Evolutionary conservation across 352 stramenopile species (phyloP).

Genomic region (Thalassiosira livingstoniorum): DNA sequence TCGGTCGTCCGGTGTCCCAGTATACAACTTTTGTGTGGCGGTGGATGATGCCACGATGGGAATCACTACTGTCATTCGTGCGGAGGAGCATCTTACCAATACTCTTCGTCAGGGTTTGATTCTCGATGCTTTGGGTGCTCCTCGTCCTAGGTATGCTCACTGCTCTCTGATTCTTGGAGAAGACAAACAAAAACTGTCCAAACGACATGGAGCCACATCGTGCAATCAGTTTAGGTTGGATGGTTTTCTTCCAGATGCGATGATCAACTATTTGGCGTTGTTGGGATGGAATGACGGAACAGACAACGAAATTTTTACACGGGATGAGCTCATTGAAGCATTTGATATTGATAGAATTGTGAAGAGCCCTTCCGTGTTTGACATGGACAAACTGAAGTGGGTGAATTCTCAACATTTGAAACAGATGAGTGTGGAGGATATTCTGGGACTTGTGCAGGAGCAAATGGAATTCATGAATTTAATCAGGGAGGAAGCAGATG

Average conservation of each 20-base stretch:
- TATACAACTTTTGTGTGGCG: constrained; percentile 93
- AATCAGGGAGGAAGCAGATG: constrained; percentile 63
- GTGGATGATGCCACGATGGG: constrained; percentile 97
- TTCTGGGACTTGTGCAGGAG: constrained; percentile 80
- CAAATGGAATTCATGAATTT: constrained; percentile 77
- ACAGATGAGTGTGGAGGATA: constrained; percentile 76
- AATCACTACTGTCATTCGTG: constrained; percentile 97
- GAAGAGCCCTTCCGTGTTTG: constrained; percentile 88
- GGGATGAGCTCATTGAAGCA: constrained; percentile 91
- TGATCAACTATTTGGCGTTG: constrained; percentile 98
- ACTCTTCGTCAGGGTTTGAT: constrained; percentile 88
- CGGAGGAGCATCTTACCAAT: constrained; percentile 92
- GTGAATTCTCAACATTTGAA: constrained; percentile 88
- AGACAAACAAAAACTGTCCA: constrained; percentile 98
- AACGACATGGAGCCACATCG: constrained; percentile 96
- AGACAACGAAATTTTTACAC: constrained; percentile 96
- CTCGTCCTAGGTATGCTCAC: constrained; percentile 86
- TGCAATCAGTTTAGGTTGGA: constrained; percentile 97
- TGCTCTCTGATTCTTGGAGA: constrained; percentile 95
- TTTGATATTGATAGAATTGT: constrained; percentile 88
- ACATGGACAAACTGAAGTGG: constrained; percentile 89
- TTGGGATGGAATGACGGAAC: constrained; percentile 97
- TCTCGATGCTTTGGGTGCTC: constrained; percentile 86
- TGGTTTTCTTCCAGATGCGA: constrained; percentile 94
- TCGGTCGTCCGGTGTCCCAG: constrained; percentile 85